Evolutionary conservation across 2,329 filamentous ascomycete genomes (phyloP).

Genomic region (Fonsecaea erecta): DNA sequence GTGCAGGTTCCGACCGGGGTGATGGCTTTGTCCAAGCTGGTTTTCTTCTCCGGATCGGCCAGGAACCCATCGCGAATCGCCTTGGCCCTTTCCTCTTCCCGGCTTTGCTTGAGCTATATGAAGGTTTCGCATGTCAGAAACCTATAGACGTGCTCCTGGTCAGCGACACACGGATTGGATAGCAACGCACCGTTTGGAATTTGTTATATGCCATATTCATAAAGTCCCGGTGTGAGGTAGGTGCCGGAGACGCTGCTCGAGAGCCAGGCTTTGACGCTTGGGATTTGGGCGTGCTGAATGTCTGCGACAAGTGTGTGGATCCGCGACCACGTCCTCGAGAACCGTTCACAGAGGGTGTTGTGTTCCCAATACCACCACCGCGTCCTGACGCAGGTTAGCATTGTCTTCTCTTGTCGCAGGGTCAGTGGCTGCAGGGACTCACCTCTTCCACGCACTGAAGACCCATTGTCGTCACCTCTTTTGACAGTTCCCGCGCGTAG

Average conservation of each 20-base stretch:
- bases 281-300: slow-evolving; percentile 29
- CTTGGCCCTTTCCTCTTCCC: slow-evolving; percentile 55
- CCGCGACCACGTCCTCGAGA: slow-evolving; percentile 27
- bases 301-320: slow-evolving; percentile 29
- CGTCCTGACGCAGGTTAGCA: slow-evolving; percentile 27
- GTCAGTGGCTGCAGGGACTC: slow-evolving; percentile 1
- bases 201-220: slow-evolving; percentile 28
- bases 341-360: slow-evolving; percentile 12
- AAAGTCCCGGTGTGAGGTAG: slow-evolving; percentile 28
- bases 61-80: slow-evolving; percentile 61
- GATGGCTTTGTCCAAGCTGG: slow-evolving; percentile 63
- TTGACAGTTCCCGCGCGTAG: slow-evolving; percentile 29
- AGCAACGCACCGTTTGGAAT: slow-evolving; percentile 35
- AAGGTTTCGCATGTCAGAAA: slow-evolving; percentile 38
- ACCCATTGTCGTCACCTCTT: slow-evolving; percentile 21
- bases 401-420: background rate
- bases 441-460: slow-evolving; percentile 27
- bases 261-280: slow-evolving; percentile 25
- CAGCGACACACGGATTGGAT: slow-evolving; percentile 29
- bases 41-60: slow-evolving; percentile 65
- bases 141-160: slow-evolving; percentile 30
- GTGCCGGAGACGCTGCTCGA: slow-evolving; percentile 26
- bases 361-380: slow-evolving; percentile 21
- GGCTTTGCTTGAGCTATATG: slow-evolving; percentile 54
- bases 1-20: slow-evolving; percentile 65